Conservation (phyloP, 441 rosid genomes). For the Euphorbia corollata region DNA sequence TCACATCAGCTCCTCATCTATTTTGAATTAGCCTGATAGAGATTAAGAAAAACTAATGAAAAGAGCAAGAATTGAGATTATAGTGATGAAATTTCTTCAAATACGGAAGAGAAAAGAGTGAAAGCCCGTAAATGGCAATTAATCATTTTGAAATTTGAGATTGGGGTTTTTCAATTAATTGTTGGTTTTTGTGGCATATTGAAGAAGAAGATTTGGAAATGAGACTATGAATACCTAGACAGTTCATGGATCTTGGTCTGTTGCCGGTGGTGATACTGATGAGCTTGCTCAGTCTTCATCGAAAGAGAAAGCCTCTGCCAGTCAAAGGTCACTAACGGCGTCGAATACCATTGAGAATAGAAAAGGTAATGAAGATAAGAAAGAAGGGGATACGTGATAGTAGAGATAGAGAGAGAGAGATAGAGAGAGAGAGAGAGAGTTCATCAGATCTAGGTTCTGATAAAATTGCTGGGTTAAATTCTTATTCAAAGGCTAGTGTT, state of each 20-base stretch:
- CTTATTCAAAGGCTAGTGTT: constrained; percentile 20
- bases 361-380: constrained; percentile 23
- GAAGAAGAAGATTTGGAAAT: no score
- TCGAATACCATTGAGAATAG: constrained; percentile 20
- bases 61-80: no score
- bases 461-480: constrained; percentile 40
- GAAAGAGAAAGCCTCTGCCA: constrained; percentile 26
- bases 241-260: constrained; percentile 53
- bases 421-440: constrained; percentile 10
- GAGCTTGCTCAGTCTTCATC: constrained; percentile 46
- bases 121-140: no score
- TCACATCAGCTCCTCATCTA: no score
- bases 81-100: no score
- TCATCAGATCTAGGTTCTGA: constrained; percentile 43
- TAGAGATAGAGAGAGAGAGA: constrained; percentile 10
- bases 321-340: constrained; percentile 13
- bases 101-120: no score
- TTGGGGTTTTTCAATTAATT: no score
- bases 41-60: no score
- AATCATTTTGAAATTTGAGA: no score
- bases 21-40: no score
- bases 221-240: constrained; percentile 39
- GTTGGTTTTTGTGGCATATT: no score
- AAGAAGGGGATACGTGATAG: constrained; percentile 18
- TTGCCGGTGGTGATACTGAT: constrained; percentile 22